These are phyloP conservation scores for Calocybe gangraenosa DNA, from an alignment of 768 basidiomycete species.

Conservation along the genomic window DNA sequence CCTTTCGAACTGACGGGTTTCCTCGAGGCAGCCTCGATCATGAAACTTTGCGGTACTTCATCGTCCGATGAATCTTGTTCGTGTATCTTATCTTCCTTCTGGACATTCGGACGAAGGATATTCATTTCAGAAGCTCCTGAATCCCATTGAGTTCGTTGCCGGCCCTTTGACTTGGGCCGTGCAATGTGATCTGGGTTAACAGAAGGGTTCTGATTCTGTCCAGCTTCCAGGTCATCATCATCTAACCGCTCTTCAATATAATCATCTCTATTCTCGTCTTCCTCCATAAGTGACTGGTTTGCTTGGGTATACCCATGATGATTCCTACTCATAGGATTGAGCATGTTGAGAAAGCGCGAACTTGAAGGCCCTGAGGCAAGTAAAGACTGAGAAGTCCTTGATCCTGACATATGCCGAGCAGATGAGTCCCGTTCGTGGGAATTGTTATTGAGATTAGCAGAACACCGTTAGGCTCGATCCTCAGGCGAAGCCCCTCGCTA, in stretches of 20 bases:
- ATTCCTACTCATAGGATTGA: slow-evolving; percentile 73
- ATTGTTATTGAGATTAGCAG: slow-evolving; percentile 19
- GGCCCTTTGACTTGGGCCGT: slow-evolving; percentile 24
- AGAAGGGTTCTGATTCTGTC: slow-evolving; percentile 38
- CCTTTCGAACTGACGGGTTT: slow-evolving; percentile 28
- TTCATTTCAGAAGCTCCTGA: slow-evolving; percentile 51
- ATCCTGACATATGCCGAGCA: slow-evolving; percentile 25
- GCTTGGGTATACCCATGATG: slow-evolving; percentile 77
- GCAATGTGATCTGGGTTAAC: slow-evolving; percentile 27
- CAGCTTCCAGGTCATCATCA: slow-evolving; percentile 58
- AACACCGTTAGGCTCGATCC: slow-evolving; percentile 14
- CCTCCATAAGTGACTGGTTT: slow-evolving; percentile 65
- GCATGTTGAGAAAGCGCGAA: slow-evolving; percentile 76
- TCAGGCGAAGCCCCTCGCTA: not conserved
- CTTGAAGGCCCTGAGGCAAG: slow-evolving; percentile 40
- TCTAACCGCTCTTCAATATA: slow-evolving; percentile 49
- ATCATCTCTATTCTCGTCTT: slow-evolving; percentile 56
- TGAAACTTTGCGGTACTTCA: slow-evolving; percentile 82
- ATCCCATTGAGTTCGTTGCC: slow-evolving; percentile 51
- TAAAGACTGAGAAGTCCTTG: slow-evolving; percentile 32
- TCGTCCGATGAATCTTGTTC: slow-evolving; percentile 69
- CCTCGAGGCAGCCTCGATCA: slow-evolving; percentile 70
- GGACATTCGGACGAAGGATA: slow-evolving; percentile 67
- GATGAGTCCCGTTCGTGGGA: slow-evolving; percentile 19
- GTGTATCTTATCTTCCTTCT: slow-evolving; percentile 57